These are phyloP conservation scores for Thyridium curvatum DNA, from an alignment of 2,329 filamentous ascomycete genomes.

Conservation along the genomic window DNA sequence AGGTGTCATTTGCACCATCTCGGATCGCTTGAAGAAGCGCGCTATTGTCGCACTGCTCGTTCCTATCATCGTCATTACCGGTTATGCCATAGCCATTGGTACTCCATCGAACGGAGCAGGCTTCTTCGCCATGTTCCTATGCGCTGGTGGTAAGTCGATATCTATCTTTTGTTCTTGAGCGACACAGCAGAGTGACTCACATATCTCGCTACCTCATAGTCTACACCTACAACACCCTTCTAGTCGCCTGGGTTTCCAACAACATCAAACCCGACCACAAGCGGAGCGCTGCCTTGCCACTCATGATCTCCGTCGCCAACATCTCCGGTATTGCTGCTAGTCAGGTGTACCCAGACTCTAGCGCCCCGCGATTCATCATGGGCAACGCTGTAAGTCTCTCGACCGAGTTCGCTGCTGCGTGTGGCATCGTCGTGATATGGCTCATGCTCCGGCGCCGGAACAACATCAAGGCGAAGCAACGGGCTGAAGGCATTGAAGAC, in stretches of 20 bases:
- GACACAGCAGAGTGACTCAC: too few species aligned
- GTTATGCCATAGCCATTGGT: too few species aligned
- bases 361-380: constrained; percentile 1
- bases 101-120: too few species aligned
- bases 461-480: constrained; percentile 1
- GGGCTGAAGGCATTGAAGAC: background rate
- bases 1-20: too few species aligned
- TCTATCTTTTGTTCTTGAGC: too few species aligned
- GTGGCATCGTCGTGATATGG: constrained; percentile 1
- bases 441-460: constrained; percentile 1
- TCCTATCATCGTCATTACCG: too few species aligned
- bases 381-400: constrained; percentile 2
- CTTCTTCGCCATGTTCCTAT: too few species aligned
- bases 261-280: background rate
- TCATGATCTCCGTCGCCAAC: constrained; percentile 1
- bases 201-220: too few species aligned
- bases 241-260: constrained; percentile 9
- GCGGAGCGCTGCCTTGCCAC: background rate
- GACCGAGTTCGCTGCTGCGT: constrained; percentile 1
- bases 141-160: too few species aligned
- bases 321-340: constrained; percentile 2
- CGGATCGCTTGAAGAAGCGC: too few species aligned
- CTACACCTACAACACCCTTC: background rate
- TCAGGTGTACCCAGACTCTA: constrained; percentile 1
- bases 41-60: too few species aligned